Percentiles rank a stretch among this genome's conserved stretches.
These are phyloP conservation scores for Parmelia sp. DNA, from an alignment of 495 filamentous ascomycete genomes.

Conservation along the genomic window DNA sequence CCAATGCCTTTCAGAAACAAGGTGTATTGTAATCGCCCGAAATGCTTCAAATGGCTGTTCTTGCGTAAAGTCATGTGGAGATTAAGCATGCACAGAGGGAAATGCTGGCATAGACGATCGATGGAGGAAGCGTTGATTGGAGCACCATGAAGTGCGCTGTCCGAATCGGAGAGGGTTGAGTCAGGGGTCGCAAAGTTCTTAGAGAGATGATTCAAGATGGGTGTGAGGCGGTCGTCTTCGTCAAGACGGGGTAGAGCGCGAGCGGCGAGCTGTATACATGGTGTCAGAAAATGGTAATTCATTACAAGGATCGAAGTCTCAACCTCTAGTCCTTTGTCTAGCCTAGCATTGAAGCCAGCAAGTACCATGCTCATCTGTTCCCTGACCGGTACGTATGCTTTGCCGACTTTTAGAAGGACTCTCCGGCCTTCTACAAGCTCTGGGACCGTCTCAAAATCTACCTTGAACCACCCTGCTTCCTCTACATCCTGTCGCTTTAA, in stretches of 20 bases:
- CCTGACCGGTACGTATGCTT: conserved; percentile 83
- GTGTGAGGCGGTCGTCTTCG: conserved; percentile 91
- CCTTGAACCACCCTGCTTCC: conserved; percentile 84
- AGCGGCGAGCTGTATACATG: conserved; percentile 62
- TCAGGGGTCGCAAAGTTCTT: conserved; percentile 91
- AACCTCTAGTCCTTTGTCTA: conserved; percentile 81
- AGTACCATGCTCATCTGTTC: conserved; percentile 85
- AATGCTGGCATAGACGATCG: conserved; percentile 75
- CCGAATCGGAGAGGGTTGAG: conserved; percentile 59
- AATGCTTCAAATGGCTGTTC: conserved; percentile 87
- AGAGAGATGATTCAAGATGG: conserved; percentile 86
- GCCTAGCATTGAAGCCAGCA: conserved; percentile 67
- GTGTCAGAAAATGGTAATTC: conserved; percentile 23
- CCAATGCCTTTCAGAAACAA: conserved; percentile 98
- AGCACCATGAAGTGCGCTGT: conserved; percentile 55
- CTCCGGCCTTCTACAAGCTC: conserved; percentile 77
- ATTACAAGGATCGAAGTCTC: conserved; percentile 15
- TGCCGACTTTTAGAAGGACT: conserved; percentile 71
- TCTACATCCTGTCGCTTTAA: conserved; percentile 57
- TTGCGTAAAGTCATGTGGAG: conserved; percentile 77
- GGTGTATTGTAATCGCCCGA: conserved; percentile 87
- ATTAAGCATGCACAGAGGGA: conserved; percentile 91
- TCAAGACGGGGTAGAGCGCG: conserved; percentile 87
- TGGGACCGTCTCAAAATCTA: conserved; percentile 88
- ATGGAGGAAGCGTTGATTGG: conserved; percentile 71